Base-by-base conservation (phyloP, 441 rosid species). In the Euphorbia schlechtendalii region DNA sequence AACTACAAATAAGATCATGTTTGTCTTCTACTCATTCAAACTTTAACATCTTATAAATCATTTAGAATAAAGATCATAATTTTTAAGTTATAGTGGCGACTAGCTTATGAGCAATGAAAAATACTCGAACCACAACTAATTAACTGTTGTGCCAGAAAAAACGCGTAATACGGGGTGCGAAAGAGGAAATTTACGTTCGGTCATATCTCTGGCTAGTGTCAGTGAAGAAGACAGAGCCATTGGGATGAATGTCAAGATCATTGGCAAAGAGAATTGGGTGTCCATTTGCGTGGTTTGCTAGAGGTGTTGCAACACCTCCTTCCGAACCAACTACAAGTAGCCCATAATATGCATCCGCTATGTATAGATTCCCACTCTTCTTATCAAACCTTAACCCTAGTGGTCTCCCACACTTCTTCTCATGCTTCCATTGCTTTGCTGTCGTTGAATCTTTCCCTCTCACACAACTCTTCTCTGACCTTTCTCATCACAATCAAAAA, bases 221-320 rank as follows among this genome's bases (percentile, higher is more conserved):
- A 0, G 97, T 94, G 76, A 94, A 94, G 81, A 89, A 90, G 76
- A 94, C 74, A n/a, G 99, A 94, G 24, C 97, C 99, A 70, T 89
- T 94, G 13, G 67, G 70, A 72, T 88, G 96, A 59, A 90, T 74
- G 73, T 94, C 97, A 17, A 90, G 90, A 36, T 90, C 99, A 65
- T 90, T 94, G 15, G 99, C 97, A 74, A 94, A 94, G 59, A 89
- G 95, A 36, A 94, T 90, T 2, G 82, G 85, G 13, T 78, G 73
- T 12, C 89, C 93, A 20, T 65, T 79, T 3, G 76, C 96, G 59
- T 84, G 87, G n/a, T 88, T 87, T 17, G 93, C 86, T 69, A 90
- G 67, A 52, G 96, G 81, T 40, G 76, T 80, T 8, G 97, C 99
- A 9, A 81, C 69, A 18, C 96, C 97, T 65, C 99, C 99, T 77